Conservation (phyloP, 2,329 filamentous ascomycete species). For the Stemphylium beticola region DNA sequence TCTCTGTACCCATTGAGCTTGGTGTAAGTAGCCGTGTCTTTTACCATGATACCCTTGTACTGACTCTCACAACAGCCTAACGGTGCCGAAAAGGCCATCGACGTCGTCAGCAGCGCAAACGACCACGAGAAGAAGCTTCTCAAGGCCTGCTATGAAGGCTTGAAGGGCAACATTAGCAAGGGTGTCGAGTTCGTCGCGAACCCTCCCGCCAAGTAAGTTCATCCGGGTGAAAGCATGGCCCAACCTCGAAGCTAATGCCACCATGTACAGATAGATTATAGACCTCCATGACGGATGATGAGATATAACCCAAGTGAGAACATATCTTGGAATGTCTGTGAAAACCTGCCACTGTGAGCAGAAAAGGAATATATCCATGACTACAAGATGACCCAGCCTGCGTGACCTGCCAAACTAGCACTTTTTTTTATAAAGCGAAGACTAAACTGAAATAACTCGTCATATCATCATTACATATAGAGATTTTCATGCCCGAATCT, state of each 20-base stretch:
- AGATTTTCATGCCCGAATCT: too few species aligned
- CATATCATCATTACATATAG: too few species aligned
- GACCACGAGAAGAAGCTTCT: constrained; percentile 90
- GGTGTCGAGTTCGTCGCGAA: constrained; percentile 88
- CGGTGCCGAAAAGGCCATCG: constrained; percentile 84
- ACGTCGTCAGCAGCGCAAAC: constrained; percentile 77
- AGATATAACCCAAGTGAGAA: constrained; percentile 18
- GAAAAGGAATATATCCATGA: constrained; percentile 6
- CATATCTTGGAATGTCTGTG: constrained; percentile 14
- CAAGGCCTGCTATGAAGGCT: constrained; percentile 73
- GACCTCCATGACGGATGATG: constrained; percentile 15
- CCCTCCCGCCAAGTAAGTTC: constrained; percentile 63
- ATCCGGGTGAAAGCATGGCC: neutral
- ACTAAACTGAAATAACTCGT: too few species aligned
- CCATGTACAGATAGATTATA: constrained; percentile 27
- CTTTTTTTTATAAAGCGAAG: neutral
- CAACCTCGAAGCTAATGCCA: constrained; percentile 8
- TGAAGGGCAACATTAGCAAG: constrained; percentile 94
- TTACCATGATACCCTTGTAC: neutral
- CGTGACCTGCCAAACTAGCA: neutral
- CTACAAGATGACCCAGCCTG: neutral
- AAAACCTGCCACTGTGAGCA: constrained; percentile 8
- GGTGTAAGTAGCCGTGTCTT: constrained; percentile 70
- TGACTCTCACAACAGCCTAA: constrained; percentile 63
- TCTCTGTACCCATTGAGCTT: constrained; percentile 94